Evolutionary conservation across 345 rosid species (phyloP).

Genomic region (Xanthoceras sorbifolium): DNA sequence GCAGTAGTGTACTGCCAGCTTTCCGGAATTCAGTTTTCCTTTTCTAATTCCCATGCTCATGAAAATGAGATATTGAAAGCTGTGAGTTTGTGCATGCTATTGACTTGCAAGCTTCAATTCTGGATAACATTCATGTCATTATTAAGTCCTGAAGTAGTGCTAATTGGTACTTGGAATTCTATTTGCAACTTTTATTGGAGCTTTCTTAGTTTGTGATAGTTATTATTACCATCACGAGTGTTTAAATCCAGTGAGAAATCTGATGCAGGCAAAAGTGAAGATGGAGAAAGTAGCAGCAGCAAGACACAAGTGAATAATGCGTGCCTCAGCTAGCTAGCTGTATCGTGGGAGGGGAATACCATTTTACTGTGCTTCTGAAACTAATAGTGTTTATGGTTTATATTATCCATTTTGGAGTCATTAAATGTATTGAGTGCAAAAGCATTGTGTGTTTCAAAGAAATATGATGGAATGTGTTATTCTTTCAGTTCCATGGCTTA

Average conservation of each 20-base stretch:
- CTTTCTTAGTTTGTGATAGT: no score
- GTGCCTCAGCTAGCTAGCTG: constrained; percentile 20
- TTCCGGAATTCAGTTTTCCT: no score
- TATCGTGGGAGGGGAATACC: constrained; percentile 12
- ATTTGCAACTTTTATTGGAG: no score
- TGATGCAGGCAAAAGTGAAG: constrained; percentile 33
- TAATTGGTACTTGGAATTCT: no score
- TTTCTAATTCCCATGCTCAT: no score
- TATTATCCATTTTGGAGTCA: constrained; percentile 27
- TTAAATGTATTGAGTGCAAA: constrained; percentile 28
- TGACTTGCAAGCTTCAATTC: neutral
- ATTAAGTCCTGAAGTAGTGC: neutral
- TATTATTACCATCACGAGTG: neutral
- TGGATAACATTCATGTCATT: neutral
- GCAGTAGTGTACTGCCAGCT: no score
- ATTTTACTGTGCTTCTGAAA: constrained; percentile 23
- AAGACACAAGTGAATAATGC: constrained; percentile 16
- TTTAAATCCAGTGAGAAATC: neutral
- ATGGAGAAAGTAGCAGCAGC: constrained; percentile 20
- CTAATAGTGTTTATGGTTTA: constrained; percentile 26
- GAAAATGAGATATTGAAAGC: no score
- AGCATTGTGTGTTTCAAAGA: constrained; percentile 34
- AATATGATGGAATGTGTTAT: constrained; percentile 26
- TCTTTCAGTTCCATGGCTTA: constrained; percentile 9
- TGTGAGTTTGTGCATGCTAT: no score